Evolutionary conservation across 768 basidiomycete species (phyloP), one percentile per base, ranked within the genome.

Genomic region (Lyophyllum atratum): DNA sequence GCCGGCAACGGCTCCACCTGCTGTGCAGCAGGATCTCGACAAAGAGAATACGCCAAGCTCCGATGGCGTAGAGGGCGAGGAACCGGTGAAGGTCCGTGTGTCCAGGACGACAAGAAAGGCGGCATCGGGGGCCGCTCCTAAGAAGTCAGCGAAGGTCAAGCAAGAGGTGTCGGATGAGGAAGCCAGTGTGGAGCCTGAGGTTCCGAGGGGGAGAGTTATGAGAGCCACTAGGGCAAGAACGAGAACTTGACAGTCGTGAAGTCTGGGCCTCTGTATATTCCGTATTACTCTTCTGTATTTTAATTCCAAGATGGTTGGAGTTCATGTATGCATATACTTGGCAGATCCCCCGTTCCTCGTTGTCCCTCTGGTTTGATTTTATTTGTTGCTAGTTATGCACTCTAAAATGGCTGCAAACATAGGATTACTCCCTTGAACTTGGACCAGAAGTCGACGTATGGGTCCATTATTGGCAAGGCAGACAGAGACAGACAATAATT

Each of bases 1-100:
- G 0, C 74, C 74, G n/a, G 70, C 70, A 10, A 72, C 72, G 24
- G 72, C 70, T 17, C 72, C 75, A 29, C 68, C 72, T 24, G 70
- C 69, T 2, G 61, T 59, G 33, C 63, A 68, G 33, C 62, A 65
- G 7, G 66, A 58, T 8, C 68, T 67, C 5, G 72, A 79, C 52
- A 80, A 81, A 58, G 78, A 80, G 64, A 79, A 79, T 51, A 64
- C 75, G 1, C 70, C 73, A 1, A 70, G 68, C 6, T 59, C 66
- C 3, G 64, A 61, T 14, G 65, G 59, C 15, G 68, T 50, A 15
- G 70, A 68, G 14, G 66, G 59, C 12, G 71, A 71, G 10, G 69
- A 72, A 10, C 61, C 67, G 26, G 67, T 65, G 17, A 79, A 76
- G 59, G 66, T 75, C 21, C 69, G 72, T 43, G 69, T 74, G 14